Evolutionary conservation across 257 asterid species (phyloP), one percentile per base, ranked within the genome.

Genomic region (Haberlea rhodopensis): DNA sequence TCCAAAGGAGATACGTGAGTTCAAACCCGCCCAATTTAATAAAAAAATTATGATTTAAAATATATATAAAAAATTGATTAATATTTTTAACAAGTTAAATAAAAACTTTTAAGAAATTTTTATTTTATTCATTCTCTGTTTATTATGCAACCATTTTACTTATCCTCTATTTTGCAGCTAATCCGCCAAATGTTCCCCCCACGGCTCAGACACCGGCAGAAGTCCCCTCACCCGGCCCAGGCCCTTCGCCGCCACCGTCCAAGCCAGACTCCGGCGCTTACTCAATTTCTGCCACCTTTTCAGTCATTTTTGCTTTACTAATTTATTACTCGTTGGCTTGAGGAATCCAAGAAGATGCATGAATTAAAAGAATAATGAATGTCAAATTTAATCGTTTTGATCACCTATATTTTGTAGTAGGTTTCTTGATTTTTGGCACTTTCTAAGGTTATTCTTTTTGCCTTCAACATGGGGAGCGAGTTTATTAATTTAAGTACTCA

Each of bases 281-380:
- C 46, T 9, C 45, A 21, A 34, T 24, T 2, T 63, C 67, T 55
- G 51, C 73, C 21, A 31, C 66, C n/a, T 67, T 62, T 57, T 26
- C 74, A 55, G 20, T 49, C 16, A 16, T 63, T 29, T 28, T 62
- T 43, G 13, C 26, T 63, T 1, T 40, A 22, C 6, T 62, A 11
- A 19, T 8, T 24, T 32, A 59, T 31, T 2, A 8, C 22, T 57
- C 26, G 8, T 64, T 37, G 53, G 64, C 23, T 25, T 71, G 23
- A 29, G 52, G 16, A 31, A 29, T n/a, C 52, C 5, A 13, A 37
- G 46, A 8, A 8, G n/a, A 37, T 26, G 53, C 53, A 27, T 49
- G 53, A 21, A 43, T 57, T 60, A n/a, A 5, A 37, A 37, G 4
- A 37, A 11, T 11, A 37, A 37, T 3, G 0, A 10, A 34, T 10